Base-by-base conservation (phyloP, 2,329 filamentous ascomycete genomes). In the Colletotrichum karsti region DNA sequence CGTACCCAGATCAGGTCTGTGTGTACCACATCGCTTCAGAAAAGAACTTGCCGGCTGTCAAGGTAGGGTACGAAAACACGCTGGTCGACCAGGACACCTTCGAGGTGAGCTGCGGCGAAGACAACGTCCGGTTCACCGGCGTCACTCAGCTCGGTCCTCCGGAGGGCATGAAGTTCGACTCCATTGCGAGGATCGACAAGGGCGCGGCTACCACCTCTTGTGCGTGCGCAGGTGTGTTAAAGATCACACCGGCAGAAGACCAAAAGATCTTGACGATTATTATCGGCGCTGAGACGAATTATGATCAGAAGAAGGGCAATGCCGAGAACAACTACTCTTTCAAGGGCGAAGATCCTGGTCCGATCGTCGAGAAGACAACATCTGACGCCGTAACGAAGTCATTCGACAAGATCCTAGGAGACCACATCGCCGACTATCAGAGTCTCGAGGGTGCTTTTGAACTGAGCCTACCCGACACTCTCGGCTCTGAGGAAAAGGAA, bases 301-400 rank as follows among this genome's bases (percentile, higher is more conserved):
- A 85, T 60, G 84, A 88, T 53, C 76, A 83, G 59, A 82, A 77
- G 4, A 82, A 83, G 35, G 86, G 87, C 1, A 85, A 81, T 51
- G 74, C 77, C 0, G 77, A 76, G 15, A 72, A 72, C 63, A 72
- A 76, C 10, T 88, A 81, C 72, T 84, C 83, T 0, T 89, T 87
- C 74, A 79, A 77, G 37, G 85, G 86, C 2, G 73, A 73, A 2
- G 82, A 87, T 63, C 86, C 86, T 1, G 77, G 72, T 0, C 48
- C 74, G 0, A 63, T 74, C 2, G 80, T 88, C 1, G 75, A 81
- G 35, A 63, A 70, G 1, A 72, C 75, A 1, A 79, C 79, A 0
- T 63, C 73, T 0, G 64, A 72, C 1, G 84, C 82, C 1, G 74
- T 77, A 0, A 54, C 65, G 2, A 81, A 81, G 69, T 46, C 74